Base-by-base conservation (phyloP, 768 basidiomycete species). In the Pleurotus salmoneostramineus region DNA sequence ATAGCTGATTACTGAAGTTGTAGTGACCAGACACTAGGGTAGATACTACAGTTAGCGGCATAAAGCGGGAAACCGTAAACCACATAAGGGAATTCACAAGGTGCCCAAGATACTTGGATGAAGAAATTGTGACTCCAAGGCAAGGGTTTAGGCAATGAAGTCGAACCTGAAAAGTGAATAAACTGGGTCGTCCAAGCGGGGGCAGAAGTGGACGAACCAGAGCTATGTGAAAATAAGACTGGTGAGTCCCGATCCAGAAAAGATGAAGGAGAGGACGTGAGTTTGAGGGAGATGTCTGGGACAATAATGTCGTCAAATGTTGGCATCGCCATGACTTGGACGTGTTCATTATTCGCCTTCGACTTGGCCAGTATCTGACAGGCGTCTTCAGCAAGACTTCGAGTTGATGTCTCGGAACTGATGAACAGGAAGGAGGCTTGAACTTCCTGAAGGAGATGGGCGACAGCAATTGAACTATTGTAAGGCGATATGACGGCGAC, bases 381-480 rank as follows among this genome's bases (percentile, higher is more conserved):
- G 34, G 52, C 36, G 11, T 55, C 52, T n/a, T 55, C 37, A n/a
- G 42, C 52, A 15, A 55, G 32, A 7, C 17, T 7, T 3, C 37
- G 34, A 17, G 42, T 55, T 6, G 15, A 15, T 6, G 3, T n/a
- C 17, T 71, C 70, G 5, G 35, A 15, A 21, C 68, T 62, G 50
- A 69, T 65, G 15, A 72, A 61, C 17, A 71, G 21, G 49, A 65
- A 59, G 34, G 54, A 44, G 15, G 60, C 34, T 5, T 27, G 8
- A 35, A 52, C 46, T 52, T 47, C 54, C 6, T 60, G 57, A 58
- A 77, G 65, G 14, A 81, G 68, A 56, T 79, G 76, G 1, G 77
- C 75, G 35, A 76, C 71, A 8, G 77, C 77, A 5, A 74, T 65
- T 0, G 75, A 67, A 0, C 75, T 77, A 63, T 77, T 80, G 62